Evolutionary conservation across 1,139 yeast species (phyloP).

Genomic region (Zygosaccharomyces sapae): DNA sequence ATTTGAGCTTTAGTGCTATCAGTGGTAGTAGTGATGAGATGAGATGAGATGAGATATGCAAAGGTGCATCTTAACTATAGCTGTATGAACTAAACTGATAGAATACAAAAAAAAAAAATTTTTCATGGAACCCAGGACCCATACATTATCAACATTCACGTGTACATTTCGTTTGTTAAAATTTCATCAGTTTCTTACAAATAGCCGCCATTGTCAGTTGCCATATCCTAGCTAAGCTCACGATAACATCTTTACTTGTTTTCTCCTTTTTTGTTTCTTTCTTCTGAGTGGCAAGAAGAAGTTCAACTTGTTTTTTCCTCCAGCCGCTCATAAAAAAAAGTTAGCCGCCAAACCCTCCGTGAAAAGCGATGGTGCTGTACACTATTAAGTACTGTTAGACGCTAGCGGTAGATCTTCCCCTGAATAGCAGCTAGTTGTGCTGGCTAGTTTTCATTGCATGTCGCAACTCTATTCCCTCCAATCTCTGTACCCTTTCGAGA

Average conservation of each 20-base stretch:
- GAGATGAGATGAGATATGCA: conserved; percentile 15
- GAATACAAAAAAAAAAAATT: neutral
- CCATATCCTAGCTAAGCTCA: too few species aligned
- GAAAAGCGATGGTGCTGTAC: neutral
- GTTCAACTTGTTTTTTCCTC: neutral
- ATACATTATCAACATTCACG: neutral
- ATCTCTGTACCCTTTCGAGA: too few species aligned
- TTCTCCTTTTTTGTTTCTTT: neutral
- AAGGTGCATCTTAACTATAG: neutral
- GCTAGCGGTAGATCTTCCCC: neutral
- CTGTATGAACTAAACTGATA: neutral
- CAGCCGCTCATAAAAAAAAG: conserved; percentile 3
- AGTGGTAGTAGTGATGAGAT: neutral
- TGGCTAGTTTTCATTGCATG: too few species aligned
- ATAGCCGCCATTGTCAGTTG: neutral
- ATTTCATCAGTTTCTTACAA: neutral
- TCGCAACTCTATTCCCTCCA: too few species aligned
- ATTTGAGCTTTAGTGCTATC: neutral
- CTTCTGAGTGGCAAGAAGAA: neutral
- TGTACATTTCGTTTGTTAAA: neutral
- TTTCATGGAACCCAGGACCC: neutral
- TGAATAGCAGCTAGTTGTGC: neutral
- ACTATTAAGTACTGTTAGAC: neutral
- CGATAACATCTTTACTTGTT: too few species aligned
- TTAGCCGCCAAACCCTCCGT: conserved; percentile 1